Conservation (phyloP, 208 protist genomes). For the Leishmania turanica region DNA sequence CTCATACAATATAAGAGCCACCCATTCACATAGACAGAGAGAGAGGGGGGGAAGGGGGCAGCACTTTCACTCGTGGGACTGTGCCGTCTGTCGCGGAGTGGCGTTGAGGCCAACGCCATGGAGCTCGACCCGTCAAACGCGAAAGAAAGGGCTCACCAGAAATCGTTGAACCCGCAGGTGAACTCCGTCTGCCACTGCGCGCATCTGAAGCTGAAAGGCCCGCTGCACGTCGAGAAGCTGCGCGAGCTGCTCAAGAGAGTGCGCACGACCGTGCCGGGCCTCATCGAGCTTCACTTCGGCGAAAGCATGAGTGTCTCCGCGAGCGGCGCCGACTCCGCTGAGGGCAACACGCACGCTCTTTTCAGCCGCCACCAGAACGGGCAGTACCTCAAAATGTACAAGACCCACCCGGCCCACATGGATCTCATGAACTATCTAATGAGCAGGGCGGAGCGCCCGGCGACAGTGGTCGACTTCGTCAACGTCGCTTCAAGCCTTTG, state of each 20-base stretch:
- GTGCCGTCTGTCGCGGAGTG: too few species aligned
- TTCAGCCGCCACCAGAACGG: constrained; percentile 50
- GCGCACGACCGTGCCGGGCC: constrained; percentile 37
- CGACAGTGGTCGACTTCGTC: constrained; percentile 59
- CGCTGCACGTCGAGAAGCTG: constrained; percentile 36
- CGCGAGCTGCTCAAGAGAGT: constrained; percentile 29
- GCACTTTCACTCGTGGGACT: background rate
- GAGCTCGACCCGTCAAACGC: constrained; percentile 7
- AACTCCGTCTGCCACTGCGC: constrained; percentile 51
- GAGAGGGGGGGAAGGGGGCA: too few species aligned
- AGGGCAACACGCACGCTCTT: constrained; percentile 53
- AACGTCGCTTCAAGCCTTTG: constrained; percentile 48
- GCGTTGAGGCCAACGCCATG: constrained; percentile 2
- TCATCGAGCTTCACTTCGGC: constrained; percentile 74
- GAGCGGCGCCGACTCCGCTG: constrained; percentile 31
- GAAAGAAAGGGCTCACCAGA: constrained; percentile 5
- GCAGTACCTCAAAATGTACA: constrained; percentile 37
- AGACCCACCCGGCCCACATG: constrained; percentile 39
- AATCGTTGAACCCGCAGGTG: constrained; percentile 27
- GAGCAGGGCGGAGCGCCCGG: constrained; percentile 23
- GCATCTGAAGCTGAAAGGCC: constrained; percentile 39
- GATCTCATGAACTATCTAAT: constrained; percentile 42
- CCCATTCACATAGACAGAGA: background rate
- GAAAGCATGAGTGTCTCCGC: constrained; percentile 42
- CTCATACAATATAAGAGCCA: background rate